Evolutionary conservation across 192 early-diverging fungal species (phyloP).

Genomic region (Backusella mclennaniae): DNA sequence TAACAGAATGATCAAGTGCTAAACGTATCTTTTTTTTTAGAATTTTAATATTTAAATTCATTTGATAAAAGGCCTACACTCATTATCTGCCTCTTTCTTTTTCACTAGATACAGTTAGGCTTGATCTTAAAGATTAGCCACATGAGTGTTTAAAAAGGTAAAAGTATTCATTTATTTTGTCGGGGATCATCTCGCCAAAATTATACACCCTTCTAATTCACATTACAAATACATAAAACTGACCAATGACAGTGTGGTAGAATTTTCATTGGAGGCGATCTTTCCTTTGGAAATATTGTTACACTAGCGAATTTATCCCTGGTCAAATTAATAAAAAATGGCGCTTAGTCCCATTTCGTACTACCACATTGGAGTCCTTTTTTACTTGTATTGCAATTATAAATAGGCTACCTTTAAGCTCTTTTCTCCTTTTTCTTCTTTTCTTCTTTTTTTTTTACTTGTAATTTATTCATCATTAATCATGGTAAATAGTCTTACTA

Average conservation of each 20-base stretch:
- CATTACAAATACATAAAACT: conserved; percentile 1
- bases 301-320: background rate
- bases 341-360: too few species aligned
- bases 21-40: background rate
- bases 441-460: background rate
- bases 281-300: background rate
- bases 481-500: background rate
- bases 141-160: background rate
- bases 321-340: background rate
- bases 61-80: background rate
- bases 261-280: background rate
- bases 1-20: background rate
- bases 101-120: background rate
- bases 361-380: background rate
- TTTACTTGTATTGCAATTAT: background rate
- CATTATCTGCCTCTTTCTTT: background rate
- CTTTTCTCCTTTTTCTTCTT: background rate
- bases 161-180: background rate
- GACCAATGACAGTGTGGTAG: background rate
- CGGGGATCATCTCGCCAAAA: background rate
- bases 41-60: background rate
- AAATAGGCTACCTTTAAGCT: background rate
- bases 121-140: background rate
- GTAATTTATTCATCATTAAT: background rate
- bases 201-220: background rate